Conservation (phyloP, 306 rosid species). For the Acacia acuminata region DNA sequence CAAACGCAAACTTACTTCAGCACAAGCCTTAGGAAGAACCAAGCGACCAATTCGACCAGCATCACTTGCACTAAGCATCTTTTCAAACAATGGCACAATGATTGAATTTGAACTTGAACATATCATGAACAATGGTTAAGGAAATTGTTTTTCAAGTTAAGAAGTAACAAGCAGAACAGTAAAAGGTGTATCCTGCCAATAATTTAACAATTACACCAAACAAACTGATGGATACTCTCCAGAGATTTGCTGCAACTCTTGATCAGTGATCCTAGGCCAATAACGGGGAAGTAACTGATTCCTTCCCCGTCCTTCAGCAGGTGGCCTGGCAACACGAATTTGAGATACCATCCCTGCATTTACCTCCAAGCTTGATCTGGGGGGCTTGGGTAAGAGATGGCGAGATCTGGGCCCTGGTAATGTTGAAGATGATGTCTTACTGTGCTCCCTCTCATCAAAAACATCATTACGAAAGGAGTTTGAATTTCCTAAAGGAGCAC, state of each 20-base stretch:
- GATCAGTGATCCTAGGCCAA: slow-evolving; percentile 99
- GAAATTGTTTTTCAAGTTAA: slow-evolving; percentile 29
- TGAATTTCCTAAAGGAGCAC: slow-evolving; percentile 59
- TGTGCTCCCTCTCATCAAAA: slow-evolving; percentile 69
- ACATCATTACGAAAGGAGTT: slow-evolving; percentile 47
- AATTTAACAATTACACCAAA: slow-evolving; percentile 26
- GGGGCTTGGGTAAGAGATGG: slow-evolving; percentile 81
- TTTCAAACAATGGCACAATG: slow-evolving; percentile 93
- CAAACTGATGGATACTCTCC: slow-evolving; percentile 85
- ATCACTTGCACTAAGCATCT: slow-evolving; percentile 99
- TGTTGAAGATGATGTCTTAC: slow-evolving; percentile 58
- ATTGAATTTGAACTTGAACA: slow-evolving; percentile 88
- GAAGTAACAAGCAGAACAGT: slow-evolving; percentile 20
- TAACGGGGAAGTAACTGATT: slow-evolving; percentile 99
- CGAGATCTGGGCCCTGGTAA: slow-evolving; percentile 72
- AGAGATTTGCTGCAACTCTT: slow-evolving; percentile 93
- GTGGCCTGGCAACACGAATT: slow-evolving; percentile 97
- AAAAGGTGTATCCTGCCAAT: slow-evolving; percentile 18
- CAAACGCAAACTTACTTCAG: slow-evolving; percentile 67
- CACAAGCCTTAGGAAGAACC: slow-evolving; percentile 99
- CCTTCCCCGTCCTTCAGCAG: slow-evolving; percentile 97
- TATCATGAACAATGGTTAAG: slow-evolving; percentile 58
- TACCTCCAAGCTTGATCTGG: slow-evolving; percentile 78
- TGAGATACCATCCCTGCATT: slow-evolving; percentile 69
- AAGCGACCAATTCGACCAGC: slow-evolving; percentile 99